Base-by-base conservation (phyloP, 1,284 basidiomycete species). In the Trichosporon ovoides region DNA sequence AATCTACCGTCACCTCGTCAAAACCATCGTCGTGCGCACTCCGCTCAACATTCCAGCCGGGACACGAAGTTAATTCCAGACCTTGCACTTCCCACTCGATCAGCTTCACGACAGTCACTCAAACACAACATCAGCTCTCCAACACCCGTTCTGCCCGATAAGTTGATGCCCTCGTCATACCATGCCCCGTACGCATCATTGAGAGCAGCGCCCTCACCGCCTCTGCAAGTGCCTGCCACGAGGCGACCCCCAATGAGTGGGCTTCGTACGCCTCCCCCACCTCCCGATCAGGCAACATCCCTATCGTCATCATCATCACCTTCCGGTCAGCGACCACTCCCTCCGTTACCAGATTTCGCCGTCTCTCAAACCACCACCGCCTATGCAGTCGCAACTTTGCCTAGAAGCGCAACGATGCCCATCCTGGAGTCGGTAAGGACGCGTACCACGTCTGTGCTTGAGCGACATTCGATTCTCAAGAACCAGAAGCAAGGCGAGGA, bases 81-180 rank as follows among this genome's bases (percentile, higher is more conserved):
- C 43, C 28, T 48, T n/a, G 28, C 43, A 18, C 16, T 48, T 13
- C 43, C 43, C 14, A 28, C 14, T 24, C 22, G 43, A 48, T 48
- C 43, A 24, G 16, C 43, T 9, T 48, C 43, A 48, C 43, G 43
- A 22, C 43, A 48, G 43, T 48, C 43, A 28, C 22, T 48, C 24
- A 48, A 48, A 16, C 22, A 48, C 16, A 48, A 22, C 43, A 48
- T 48, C n/a, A 48, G 43, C 43, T 14, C 18, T 9, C 43, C 43
- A 3, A 9, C 43, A n/a, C 43, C 43, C n/a, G 43, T 48, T 22
- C n/a, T 48, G 11, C 43, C 43, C 6, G 24, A 48, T 22, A 48
- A 48, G 22, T 11, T 48, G 24, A 48, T 48, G 43, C 43, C 43
- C 28, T 48, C 43, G 43, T 48, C 43, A 13, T 48, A 48, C 43